phyloP scores from a whole-genome alignment of 1,139 yeast genomes.

The Candida tetrigidarum region DNA sequence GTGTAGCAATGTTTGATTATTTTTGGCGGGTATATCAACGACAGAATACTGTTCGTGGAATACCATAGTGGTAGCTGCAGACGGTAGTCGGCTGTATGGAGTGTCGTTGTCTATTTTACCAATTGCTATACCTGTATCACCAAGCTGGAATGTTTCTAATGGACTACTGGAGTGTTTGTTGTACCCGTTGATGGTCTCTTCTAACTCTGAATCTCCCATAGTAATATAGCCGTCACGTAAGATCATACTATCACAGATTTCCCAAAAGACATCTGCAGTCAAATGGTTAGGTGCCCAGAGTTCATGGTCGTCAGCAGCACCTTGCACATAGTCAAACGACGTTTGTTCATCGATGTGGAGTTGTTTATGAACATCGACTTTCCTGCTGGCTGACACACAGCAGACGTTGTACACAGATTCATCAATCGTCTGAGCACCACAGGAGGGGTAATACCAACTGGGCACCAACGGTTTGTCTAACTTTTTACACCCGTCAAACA shows the following conservation, averaged over 20 bases:
- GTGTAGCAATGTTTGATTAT: conserved; percentile 18
- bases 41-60: conserved; percentile 28
- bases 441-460: conserved; percentile 66
- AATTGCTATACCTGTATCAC: conserved; percentile 32
- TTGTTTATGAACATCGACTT: conserved; percentile 27
- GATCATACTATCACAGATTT: conserved; percentile 25
- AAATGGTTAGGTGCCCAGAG: conserved; percentile 65
- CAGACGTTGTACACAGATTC: conserved; percentile 29
- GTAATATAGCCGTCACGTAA: conserved; percentile 24
- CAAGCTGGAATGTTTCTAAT: conserved; percentile 5
- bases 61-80: conserved; percentile 24
- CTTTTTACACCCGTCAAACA: conserved; percentile 31
- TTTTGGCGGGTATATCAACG: conserved; percentile 22
- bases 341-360: conserved; percentile 7
- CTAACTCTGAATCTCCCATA: conserved; percentile 24
- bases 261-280: conserved; percentile 64
- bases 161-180: conserved; percentile 11
- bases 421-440: conserved; percentile 3
- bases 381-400: conserved; percentile 67
- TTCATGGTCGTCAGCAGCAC: conserved; percentile 95
- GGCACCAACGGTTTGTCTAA: conserved; percentile 62
- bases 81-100: conserved; percentile 17
- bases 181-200: conserved; percentile 18
- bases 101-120: conserved; percentile 30
- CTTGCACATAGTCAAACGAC: conserved; percentile 68